Percentiles rank a stretch among this genome's conserved stretches.
phyloP scores from a whole-genome alignment of 768 basidiomycete species.

The Ephemerocybe angulata region DNA sequence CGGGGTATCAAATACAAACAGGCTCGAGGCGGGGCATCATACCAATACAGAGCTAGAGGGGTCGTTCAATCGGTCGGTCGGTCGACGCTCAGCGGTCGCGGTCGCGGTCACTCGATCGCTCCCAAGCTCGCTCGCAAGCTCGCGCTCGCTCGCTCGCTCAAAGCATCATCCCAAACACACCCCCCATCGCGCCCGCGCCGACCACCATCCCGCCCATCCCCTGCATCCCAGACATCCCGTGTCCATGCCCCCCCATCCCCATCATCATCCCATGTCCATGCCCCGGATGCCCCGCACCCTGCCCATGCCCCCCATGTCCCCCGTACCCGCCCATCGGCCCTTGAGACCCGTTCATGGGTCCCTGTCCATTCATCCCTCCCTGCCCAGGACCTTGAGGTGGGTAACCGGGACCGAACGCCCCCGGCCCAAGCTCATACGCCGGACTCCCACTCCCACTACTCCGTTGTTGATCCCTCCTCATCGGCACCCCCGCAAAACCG shows the following conservation, averaged over 20 bases:
- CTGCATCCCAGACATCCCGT: conserved; percentile 5
- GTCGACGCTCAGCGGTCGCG: too few relatives aligned
- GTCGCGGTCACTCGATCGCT: too few relatives aligned
- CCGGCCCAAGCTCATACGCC: conserved; percentile 9
- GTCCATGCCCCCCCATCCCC: conserved; percentile 6
- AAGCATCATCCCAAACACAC: conserved; percentile 22
- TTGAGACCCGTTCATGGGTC: neutral
- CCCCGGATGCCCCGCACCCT: neutral
- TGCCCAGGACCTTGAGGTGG: neutral
- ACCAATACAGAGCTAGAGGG: too few relatives aligned
- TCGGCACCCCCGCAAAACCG: neutral
- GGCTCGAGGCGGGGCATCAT: too few relatives aligned
- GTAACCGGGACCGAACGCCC: neutral
- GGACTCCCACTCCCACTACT: conserved; percentile 12
- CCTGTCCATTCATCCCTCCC: neutral
- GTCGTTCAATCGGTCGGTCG: too few relatives aligned
- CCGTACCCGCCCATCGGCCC: neutral
- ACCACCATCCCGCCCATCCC: conserved; percentile 10
- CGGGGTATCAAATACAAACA: too few relatives aligned
- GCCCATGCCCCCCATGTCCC: neutral
- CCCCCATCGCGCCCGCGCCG: conserved; percentile 17
- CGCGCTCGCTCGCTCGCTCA: too few relatives aligned
- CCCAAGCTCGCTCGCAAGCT: too few relatives aligned
- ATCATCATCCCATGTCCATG: conserved; percentile 10
- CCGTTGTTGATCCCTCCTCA: neutral